phyloP scores from a whole-genome alignment of 2,329 filamentous ascomycete genomes.

The Ophiostoma fasciatum region DNA sequence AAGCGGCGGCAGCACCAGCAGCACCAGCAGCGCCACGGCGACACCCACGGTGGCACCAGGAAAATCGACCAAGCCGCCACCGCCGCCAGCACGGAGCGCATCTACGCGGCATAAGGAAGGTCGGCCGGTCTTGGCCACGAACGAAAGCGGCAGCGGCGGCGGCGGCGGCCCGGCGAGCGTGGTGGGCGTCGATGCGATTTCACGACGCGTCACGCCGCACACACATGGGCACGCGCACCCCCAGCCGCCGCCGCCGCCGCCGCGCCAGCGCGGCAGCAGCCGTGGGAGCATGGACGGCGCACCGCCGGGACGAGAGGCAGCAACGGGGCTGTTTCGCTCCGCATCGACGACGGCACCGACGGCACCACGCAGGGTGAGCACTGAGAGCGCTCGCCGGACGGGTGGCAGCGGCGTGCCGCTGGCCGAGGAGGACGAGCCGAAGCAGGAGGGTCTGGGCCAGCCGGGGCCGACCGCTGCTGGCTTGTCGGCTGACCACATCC shows the following conservation, averaged over 20 bases:
- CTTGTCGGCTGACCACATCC: slow-evolving; percentile 38
- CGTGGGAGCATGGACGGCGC: slow-evolving; percentile 26
- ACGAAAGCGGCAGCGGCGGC: neutral
- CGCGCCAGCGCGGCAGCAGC: slow-evolving; percentile 31
- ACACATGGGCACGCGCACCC: slow-evolving; percentile 6
- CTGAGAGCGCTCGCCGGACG: slow-evolving; percentile 15
- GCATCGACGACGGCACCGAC: slow-evolving; percentile 7
- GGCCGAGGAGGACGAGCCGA: slow-evolving; percentile 13
- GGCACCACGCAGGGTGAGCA: slow-evolving; percentile 16
- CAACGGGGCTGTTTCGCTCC: too few species aligned
- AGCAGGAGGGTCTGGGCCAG: neutral
- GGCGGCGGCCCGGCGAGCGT: slow-evolving; percentile 29
- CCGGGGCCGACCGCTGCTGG: slow-evolving; percentile 16
- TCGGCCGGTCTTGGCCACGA: slow-evolving; percentile 15
- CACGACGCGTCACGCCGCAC: slow-evolving; percentile 14
- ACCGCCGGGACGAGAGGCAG: neutral
- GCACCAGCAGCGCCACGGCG: slow-evolving; percentile 10
- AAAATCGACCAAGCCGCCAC: slow-evolving; percentile 18
- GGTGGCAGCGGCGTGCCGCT: slow-evolving; percentile 10
- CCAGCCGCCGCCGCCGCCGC: slow-evolving; percentile 35
- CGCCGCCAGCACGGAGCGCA: slow-evolving; percentile 19
- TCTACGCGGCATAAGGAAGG: slow-evolving; percentile 15
- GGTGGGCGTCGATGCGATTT: slow-evolving; percentile 24
- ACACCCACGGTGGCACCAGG: slow-evolving; percentile 3
- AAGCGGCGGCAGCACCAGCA: neutral